Evolutionary conservation across 768 basidiomycete genomes (phyloP).

Genomic region (Russula compacta): DNA sequence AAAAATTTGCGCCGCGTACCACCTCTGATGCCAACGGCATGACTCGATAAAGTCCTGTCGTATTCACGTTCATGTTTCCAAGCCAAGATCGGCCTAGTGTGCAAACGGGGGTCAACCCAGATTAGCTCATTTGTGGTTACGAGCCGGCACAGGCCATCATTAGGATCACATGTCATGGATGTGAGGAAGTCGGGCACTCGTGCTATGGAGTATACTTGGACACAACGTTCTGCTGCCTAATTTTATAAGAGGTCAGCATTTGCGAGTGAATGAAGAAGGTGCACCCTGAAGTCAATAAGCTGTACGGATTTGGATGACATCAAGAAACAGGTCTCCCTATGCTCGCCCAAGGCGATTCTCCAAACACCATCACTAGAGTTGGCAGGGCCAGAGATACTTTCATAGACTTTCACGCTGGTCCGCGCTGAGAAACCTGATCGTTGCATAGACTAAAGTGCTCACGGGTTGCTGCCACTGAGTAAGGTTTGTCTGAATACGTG

Average conservation of each 20-base stretch:
- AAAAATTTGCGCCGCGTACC: slow-evolving; percentile 23
- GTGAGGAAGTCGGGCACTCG: slow-evolving; percentile 38
- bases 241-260: neutral
- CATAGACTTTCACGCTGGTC: slow-evolving; percentile 6
- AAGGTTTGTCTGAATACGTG: slow-evolving; percentile 3
- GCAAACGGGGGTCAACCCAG: slow-evolving; percentile 62
- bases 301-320: slow-evolving; percentile 37
- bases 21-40: slow-evolving; percentile 30
- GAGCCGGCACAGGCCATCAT: slow-evolving; percentile 41
- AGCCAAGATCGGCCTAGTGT: slow-evolving; percentile 48
- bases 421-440: neutral
- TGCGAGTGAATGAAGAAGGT: slow-evolving; percentile 12
- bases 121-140: slow-evolving; percentile 53
- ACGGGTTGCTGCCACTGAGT: neutral
- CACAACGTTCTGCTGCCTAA: slow-evolving; percentile 1
- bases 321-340: slow-evolving; percentile 35
- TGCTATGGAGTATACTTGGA: slow-evolving; percentile 29
- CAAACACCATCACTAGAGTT: slow-evolving; percentile 35
- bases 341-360: slow-evolving; percentile 37
- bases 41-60: slow-evolving; percentile 47
- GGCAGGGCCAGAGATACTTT: neutral
- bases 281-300: slow-evolving; percentile 51
- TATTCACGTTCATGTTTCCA: slow-evolving; percentile 50
- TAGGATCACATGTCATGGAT: slow-evolving; percentile 37
- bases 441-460: neutral